Percentiles rank a stretch among this genome's conserved stretches.
phyloP scores from a whole-genome alignment of 345 rosid genomes.

The Eucalyptus urophylla region DNA sequence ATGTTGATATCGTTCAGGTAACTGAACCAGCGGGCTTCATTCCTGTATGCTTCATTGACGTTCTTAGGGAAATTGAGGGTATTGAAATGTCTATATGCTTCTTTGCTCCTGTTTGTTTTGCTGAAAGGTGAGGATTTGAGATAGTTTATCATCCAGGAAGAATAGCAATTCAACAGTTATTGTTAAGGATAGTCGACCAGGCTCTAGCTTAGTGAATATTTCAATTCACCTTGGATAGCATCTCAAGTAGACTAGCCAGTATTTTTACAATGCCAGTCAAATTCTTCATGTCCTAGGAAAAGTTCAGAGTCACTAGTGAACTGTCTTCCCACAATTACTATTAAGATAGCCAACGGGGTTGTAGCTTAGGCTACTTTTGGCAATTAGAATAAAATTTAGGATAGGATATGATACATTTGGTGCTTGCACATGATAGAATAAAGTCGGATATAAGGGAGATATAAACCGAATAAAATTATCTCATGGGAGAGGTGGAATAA shows the following conservation, averaged over 20 bases:
- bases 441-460: rapidly evolving
- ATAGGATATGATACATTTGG: no score
- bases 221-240: no score
- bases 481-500: no score
- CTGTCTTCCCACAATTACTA: background rate
- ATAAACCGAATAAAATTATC: no score
- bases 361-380: no score
- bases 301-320: no score
- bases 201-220: no score
- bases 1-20: slow-evolving; percentile 14
- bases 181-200: background rate
- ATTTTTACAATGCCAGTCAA: no score
- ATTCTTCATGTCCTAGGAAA: no score
- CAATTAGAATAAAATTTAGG: no score
- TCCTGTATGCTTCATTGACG: background rate
- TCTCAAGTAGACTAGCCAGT: no score
- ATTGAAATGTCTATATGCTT: background rate
- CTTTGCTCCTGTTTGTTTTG: background rate
- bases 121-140: background rate
- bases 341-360: background rate
- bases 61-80: background rate
- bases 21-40: background rate
- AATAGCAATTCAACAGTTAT: background rate
- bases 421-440: no score
- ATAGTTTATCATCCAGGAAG: background rate